Evolutionary conservation across 306 rosid genomes (phyloP).

Genomic region (Dryas drummondii): DNA sequence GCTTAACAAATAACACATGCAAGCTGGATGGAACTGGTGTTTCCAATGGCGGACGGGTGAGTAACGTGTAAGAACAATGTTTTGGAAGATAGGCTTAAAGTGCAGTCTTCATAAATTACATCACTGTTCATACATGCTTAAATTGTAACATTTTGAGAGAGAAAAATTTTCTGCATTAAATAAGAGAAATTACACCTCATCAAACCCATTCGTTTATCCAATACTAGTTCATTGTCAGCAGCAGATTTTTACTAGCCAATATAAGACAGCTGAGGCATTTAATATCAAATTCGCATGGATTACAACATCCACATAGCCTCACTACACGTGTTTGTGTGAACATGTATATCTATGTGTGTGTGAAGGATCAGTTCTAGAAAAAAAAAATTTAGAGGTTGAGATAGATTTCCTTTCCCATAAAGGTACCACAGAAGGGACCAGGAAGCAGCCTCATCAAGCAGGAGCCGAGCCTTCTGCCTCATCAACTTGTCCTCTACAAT

Average conservation of each 20-base stretch:
- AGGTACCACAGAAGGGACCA: conserved; percentile 99
- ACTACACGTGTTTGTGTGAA: not conserved
- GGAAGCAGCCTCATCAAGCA: conserved; percentile 95
- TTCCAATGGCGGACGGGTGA: not conserved
- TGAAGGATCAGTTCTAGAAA: not conserved
- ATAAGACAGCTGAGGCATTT: not conserved
- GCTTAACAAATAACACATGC: not conserved
- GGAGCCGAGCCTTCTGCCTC: conserved; percentile 91
- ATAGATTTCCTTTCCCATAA: conserved; percentile 82
- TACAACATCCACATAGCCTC: not conserved
- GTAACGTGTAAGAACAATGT: not conserved
- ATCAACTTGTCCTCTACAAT: conserved; percentile 86
- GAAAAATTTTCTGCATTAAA: not conserved
- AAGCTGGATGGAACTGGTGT: not conserved
- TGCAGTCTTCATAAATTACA: not conserved
- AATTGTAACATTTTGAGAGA: not conserved
- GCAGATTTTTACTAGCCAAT: not conserved
- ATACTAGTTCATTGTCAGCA: not conserved
- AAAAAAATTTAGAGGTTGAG: conserved; percentile 23
- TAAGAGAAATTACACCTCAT: not conserved
- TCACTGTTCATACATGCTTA: not conserved
- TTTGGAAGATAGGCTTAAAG: not conserved
- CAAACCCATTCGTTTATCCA: not conserved
- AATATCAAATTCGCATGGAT: not conserved
- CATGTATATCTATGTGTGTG: not conserved